phyloP scores from a whole-genome alignment of 2,329 filamentous ascomycete genomes.

The Pseudogymnoascus sp. region DNA sequence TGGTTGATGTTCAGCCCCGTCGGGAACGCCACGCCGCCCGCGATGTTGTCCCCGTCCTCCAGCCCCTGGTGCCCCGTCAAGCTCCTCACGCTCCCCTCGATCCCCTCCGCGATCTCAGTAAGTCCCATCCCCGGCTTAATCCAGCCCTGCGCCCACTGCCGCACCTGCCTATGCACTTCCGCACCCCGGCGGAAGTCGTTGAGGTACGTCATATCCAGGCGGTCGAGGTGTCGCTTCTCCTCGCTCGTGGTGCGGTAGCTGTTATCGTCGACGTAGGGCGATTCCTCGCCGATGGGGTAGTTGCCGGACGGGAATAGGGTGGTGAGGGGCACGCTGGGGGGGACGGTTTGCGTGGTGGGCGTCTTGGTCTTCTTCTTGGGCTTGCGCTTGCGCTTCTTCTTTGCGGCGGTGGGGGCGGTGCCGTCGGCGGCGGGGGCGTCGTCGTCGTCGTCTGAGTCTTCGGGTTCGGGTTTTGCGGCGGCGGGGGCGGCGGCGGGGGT shows the following conservation, averaged over 20 bases:
- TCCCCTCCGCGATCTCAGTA: slow-evolving; percentile 78
- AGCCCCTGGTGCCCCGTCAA: slow-evolving; percentile 70
- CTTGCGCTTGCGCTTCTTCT: slow-evolving; percentile 80
- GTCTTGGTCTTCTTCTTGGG: slow-evolving; percentile 60
- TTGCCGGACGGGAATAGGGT: slow-evolving; percentile 63
- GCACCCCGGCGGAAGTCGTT: slow-evolving; percentile 75
- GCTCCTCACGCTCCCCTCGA: slow-evolving; percentile 72
- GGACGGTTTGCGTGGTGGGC: slow-evolving; percentile 65
- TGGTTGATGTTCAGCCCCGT: slow-evolving; percentile 78
- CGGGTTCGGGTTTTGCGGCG: slow-evolving; percentile 21
- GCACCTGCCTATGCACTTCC: slow-evolving; percentile 83
- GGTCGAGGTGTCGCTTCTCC: slow-evolving; percentile 76
- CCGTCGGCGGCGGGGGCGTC: slow-evolving; percentile 29
- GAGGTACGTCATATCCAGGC: slow-evolving; percentile 71
- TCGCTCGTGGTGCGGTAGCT: slow-evolving; percentile 70
- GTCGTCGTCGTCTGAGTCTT: slow-evolving; percentile 46
- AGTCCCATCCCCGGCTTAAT: slow-evolving; percentile 75
- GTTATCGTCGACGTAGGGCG: slow-evolving; percentile 72
- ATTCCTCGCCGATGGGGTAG: slow-evolving; percentile 72
- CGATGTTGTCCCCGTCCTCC: slow-evolving; percentile 68
- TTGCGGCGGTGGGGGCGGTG: slow-evolving; percentile 31
- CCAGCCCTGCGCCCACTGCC: slow-evolving; percentile 71
- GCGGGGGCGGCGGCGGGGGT: background rate
- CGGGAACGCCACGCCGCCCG: slow-evolving; percentile 79
- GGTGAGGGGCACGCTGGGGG: slow-evolving; percentile 65